Percentiles rank a stretch among this genome's conserved stretches.
These are phyloP conservation scores for Botrytis sinoallii DNA, from an alignment of 2,329 filamentous ascomycete species.

Conservation along the genomic window DNA sequence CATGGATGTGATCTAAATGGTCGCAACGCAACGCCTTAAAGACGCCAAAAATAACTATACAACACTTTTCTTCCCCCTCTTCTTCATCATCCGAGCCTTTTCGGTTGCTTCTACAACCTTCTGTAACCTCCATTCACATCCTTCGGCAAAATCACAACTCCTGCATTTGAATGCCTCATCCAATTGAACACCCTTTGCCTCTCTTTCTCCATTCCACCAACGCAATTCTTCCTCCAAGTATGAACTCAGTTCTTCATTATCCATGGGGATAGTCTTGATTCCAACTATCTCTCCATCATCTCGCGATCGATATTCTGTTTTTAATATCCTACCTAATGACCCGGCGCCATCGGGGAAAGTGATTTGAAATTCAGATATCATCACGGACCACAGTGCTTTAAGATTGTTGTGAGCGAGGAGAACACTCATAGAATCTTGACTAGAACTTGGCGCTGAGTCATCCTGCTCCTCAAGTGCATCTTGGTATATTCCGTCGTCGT, in stretches of 20 bases:
- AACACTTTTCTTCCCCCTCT: constrained; percentile 18
- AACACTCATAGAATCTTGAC: constrained; percentile 39
- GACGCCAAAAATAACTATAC: neutral
- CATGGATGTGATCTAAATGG: neutral
- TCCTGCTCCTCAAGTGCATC: constrained; percentile 42
- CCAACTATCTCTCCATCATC: constrained; percentile 52
- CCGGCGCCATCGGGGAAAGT: constrained; percentile 48
- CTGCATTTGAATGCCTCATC: constrained; percentile 88
- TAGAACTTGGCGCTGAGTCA: constrained; percentile 26
- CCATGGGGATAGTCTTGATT: constrained; percentile 62
- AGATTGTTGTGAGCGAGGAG: constrained; percentile 59
- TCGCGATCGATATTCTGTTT: constrained; percentile 52
- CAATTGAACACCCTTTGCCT: constrained; percentile 70
- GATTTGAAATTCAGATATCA: constrained; percentile 56
- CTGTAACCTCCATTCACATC: constrained; percentile 72
- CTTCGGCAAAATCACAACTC: constrained; percentile 76
- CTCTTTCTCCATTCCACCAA: constrained; percentile 84
- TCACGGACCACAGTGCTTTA: constrained; percentile 56
- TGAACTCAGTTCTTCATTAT: constrained; percentile 56
- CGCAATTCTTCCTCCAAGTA: constrained; percentile 69
- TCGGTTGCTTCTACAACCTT: constrained; percentile 59
- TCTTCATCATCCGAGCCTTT: constrained; percentile 27
- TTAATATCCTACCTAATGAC: constrained; percentile 55
- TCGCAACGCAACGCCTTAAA: neutral
- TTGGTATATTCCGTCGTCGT: constrained; percentile 49